A percentile compares a stretch with the other conserved stretches of the same genome.
Conservation (phyloP, 768 basidiomycete genomes). For the Aureoboletus auriporus region DNA sequence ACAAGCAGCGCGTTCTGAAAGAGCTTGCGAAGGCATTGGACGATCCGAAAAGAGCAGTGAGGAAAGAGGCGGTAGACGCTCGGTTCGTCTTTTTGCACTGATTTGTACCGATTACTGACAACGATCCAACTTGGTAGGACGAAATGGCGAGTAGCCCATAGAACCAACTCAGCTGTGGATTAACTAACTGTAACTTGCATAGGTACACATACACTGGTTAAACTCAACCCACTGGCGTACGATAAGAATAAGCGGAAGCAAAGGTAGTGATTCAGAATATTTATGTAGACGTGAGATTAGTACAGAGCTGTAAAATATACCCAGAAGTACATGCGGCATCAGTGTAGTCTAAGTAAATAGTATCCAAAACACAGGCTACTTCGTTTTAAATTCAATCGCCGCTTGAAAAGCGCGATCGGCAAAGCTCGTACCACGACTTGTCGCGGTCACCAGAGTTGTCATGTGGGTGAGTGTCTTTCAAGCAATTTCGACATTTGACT, state of each 20-base stretch:
- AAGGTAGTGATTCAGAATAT: no score
- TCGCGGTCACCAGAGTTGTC: constrained; percentile 4
- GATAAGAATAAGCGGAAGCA: neutral
- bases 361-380: no score
- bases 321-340: no score
- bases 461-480: constrained; percentile 30
- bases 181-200: neutral
- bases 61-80: constrained; percentile 87
- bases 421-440: neutral
- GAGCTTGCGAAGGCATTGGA: constrained; percentile 76
- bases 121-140: constrained; percentile 16
- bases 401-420: constrained; percentile 14
- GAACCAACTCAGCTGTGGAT: no score
- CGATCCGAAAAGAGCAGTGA: constrained; percentile 81
- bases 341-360: no score
- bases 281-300: no score
- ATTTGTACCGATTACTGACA: neutral
- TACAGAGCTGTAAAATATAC: no score
- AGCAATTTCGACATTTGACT: neutral
- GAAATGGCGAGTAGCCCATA: constrained; percentile 19
- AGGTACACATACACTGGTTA: constrained; percentile 30
- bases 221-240: neutral
- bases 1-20: constrained; percentile 68
- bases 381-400: constrained; percentile 16
- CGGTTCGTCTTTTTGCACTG: constrained; percentile 32